These are phyloP conservation scores for Ceriops zippeliana DNA, from an alignment of 345 rosid species.

Conservation along the genomic window DNA sequence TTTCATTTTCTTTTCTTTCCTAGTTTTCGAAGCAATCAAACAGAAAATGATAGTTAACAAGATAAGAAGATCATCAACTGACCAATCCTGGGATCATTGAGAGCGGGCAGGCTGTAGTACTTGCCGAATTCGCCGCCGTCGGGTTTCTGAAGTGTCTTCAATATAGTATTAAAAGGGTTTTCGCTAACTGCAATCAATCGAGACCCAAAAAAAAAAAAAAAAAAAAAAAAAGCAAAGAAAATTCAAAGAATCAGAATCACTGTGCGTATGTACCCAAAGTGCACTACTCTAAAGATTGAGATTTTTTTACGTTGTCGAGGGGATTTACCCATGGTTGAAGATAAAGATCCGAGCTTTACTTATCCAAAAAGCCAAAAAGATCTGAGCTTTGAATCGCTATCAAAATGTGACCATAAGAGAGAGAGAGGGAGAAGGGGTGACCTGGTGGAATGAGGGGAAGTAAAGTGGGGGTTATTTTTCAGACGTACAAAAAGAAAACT, in stretches of 20 bases:
- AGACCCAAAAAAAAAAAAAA: constrained; percentile 9
- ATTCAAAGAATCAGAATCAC: constrained; percentile 6
- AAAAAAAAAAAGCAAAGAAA: neutral
- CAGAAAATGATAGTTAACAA: neutral
- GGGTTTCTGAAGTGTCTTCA: constrained; percentile 66
- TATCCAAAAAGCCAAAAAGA: no score
- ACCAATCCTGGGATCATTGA: constrained; percentile 71
- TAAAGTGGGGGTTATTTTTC: no score
- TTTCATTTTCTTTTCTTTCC: neutral
- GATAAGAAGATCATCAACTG: constrained; percentile 20
- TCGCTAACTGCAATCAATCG: constrained; percentile 36
- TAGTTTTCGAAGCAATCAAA: constrained; percentile 8
- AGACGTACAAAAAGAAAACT: no score
- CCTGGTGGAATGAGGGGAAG: no score
- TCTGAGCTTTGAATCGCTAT: no score
- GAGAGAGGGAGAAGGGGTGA: no score
- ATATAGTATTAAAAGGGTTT: constrained; percentile 51
- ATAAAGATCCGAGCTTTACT: no score
- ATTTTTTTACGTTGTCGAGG: no score
- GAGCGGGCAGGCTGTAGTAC: constrained; percentile 65
- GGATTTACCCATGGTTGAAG: constrained; percentile 10
- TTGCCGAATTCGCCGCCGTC: constrained; percentile 58
- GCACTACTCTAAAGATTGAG: no score
- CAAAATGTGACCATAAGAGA: no score
- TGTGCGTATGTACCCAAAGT: no score